phyloP scores from a whole-genome alignment of 768 basidiomycete genomes.

The Hemileccinum impolitum region DNA sequence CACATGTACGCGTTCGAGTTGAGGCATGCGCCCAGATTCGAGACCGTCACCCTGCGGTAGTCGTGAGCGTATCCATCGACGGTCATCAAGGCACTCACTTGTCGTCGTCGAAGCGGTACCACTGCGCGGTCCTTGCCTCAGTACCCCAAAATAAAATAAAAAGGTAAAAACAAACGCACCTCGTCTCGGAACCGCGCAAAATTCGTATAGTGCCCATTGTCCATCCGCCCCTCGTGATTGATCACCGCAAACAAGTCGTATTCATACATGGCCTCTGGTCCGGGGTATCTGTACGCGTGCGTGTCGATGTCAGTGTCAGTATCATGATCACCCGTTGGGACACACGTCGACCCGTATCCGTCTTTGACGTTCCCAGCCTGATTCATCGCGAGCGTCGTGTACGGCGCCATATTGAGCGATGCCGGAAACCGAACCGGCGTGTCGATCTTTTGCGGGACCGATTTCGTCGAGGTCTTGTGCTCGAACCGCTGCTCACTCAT shows the following conservation, averaged over 20 bases:
- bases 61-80: background rate
- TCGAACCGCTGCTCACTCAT: conserved; percentile 72
- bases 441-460: conserved; percentile 81
- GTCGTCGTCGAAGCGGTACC: conserved; percentile 94
- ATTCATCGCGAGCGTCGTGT: conserved; percentile 63
- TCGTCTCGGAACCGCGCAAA: conserved; percentile 83
- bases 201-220: conserved; percentile 93
- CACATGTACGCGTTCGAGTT: conserved; percentile 87
- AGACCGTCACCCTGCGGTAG: conserved; percentile 58
- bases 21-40: conserved; percentile 65
- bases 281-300: conserved; percentile 36
- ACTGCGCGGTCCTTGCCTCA: conserved; percentile 42
- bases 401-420: conserved; percentile 84
- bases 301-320: background rate
- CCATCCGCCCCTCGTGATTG: conserved; percentile 90
- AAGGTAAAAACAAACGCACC: conserved; percentile 41
- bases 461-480: conserved; percentile 72
- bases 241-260: conserved; percentile 94
- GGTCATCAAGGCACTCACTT: conserved; percentile 51
- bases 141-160: background rate
- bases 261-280: conserved; percentile 70
- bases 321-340: background rate
- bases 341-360: conserved; percentile 25
- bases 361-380: conserved; percentile 42
- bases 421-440: conserved; percentile 78